Evolutionary conservation across 2,329 filamentous ascomycete genomes (phyloP), one percentile per base, ranked within the genome.

Genomic region (Berkeleyomyces rouxiae): DNA sequence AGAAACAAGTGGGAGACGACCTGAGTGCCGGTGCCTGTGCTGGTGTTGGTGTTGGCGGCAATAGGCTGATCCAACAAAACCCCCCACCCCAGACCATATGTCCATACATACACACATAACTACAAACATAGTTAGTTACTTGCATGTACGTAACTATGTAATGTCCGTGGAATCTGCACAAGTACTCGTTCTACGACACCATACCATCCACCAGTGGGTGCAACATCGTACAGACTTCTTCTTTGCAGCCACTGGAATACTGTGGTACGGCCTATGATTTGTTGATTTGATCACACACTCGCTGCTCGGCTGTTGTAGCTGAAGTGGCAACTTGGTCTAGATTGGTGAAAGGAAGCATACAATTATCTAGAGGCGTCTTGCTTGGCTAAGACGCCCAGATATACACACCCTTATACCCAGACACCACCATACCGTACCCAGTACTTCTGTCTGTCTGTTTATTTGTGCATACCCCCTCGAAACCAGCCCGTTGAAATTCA

Each of bases 201-300:
- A 39, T 51, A 51, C 33, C 7, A 31, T 37, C 51, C 33, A 55
- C 51, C 51, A 55, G 23, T 23, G 23, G 23, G 51, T 55, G 51
- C 51, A 55, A 55, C 51, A 55, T 55, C 37, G 51, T 31, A 55
- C 51, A 55, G 51, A 31, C 51, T 55, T n/a, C 51, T 55, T 55
- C 51, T 46, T 46, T 46, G 36, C 51, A 55, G 51, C 51, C 51
- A 55, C n/a, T 37, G 51, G 51, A 55, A 55, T 55, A 11, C 33
- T 6, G 33, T 31, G 37, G 11, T 13, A 39, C 11, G 37, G 51
- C 13, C 36, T 13, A 55, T 55, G 51, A 55, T 55, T 55, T 55
- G 51, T 55, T 55, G 51, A 39, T 55, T 36, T 55, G 51, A 55
- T 55, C 51, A 39, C 51, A 55, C 51, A 39, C 51, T 55, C 11